A percentile compares a stretch with the other conserved stretches of the same genome.
phyloP scores from a whole-genome alignment of 768 basidiomycete genomes.

The Coprinellus micaceus region DNA sequence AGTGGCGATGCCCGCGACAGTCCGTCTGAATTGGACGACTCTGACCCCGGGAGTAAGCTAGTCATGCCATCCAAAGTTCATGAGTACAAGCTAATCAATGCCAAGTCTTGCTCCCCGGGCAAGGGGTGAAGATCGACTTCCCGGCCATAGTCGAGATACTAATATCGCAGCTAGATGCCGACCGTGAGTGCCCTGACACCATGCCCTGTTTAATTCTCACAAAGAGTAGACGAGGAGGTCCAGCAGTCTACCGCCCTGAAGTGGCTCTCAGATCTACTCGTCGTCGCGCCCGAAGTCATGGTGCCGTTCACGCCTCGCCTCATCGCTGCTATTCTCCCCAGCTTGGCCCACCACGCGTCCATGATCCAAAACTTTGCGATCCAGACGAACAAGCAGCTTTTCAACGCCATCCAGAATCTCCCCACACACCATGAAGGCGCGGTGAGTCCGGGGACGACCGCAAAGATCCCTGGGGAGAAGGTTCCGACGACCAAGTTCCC shows the following conservation, averaged over 20 bases:
- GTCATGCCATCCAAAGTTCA: not conserved
- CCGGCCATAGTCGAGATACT: slow-evolving; percentile 91
- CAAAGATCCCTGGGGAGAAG: slow-evolving; percentile 13
- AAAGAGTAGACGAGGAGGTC: slow-evolving; percentile 76
- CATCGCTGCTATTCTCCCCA: slow-evolving; percentile 89
- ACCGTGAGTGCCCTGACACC: slow-evolving; percentile 53
- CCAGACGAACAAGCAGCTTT: slow-evolving; percentile 81
- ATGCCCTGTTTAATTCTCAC: not conserved
- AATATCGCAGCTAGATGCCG: slow-evolving; percentile 77
- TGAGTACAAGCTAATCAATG: too few species aligned
- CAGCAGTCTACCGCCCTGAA: slow-evolving; percentile 91
- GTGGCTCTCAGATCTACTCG: slow-evolving; percentile 90
- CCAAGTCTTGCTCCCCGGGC: slow-evolving; percentile 86
- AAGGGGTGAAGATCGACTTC: slow-evolving; percentile 90
- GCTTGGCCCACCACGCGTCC: slow-evolving; percentile 85
- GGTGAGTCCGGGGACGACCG: slow-evolving; percentile 18
- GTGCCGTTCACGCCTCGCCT: slow-evolving; percentile 92
- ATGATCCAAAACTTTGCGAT: slow-evolving; percentile 87
- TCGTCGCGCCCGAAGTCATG: slow-evolving; percentile 87
- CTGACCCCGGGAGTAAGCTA: slow-evolving; percentile 60
- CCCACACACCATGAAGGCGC: slow-evolving; percentile 64
- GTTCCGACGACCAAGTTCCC: slow-evolving; percentile 31
- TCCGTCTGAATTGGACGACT: slow-evolving; percentile 47
- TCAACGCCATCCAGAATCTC: slow-evolving; percentile 79
- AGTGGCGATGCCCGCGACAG: slow-evolving; percentile 27